phyloP scores from a whole-genome alignment of 2,329 filamentous ascomycete genomes.

The Bipolaris victoriae region DNA sequence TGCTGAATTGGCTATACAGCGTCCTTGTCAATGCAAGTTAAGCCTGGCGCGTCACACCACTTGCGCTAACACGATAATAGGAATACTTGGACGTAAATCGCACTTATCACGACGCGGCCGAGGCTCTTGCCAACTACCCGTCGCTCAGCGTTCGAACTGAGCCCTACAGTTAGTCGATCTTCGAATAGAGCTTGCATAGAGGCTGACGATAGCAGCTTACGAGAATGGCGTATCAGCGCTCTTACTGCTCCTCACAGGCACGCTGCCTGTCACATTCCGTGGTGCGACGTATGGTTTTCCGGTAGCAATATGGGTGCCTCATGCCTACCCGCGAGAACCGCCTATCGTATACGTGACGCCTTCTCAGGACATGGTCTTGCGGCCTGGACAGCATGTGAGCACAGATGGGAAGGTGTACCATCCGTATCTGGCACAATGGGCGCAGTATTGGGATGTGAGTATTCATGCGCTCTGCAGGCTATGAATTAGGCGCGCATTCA shows the following conservation, averaged over 20 bases:
- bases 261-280: slow-evolving; percentile 88
- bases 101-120: slow-evolving; percentile 89
- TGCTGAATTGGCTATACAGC: slow-evolving; percentile 94
- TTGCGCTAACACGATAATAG: slow-evolving; percentile 53
- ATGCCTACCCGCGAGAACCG: slow-evolving; percentile 83
- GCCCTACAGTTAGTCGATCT: slow-evolving; percentile 77
- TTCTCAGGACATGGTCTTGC: slow-evolving; percentile 83
- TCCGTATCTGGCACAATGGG: slow-evolving; percentile 91
- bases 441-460: slow-evolving; percentile 86
- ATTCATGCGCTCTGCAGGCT: slow-evolving; percentile 3
- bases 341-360: slow-evolving; percentile 90
- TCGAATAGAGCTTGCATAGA: slow-evolving; percentile 2
- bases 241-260: slow-evolving; percentile 84
- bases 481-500: background rate
- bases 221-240: slow-evolving; percentile 86
- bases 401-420: slow-evolving; percentile 94
- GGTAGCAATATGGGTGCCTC: slow-evolving; percentile 89
- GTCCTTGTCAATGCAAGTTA: slow-evolving; percentile 66
- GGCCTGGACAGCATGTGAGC: slow-evolving; percentile 93
- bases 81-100: slow-evolving; percentile 94
- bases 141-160: slow-evolving; percentile 86
- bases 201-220: slow-evolving; percentile 67
- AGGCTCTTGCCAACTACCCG: slow-evolving; percentile 78
- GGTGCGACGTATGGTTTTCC: slow-evolving; percentile 91
- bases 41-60: background rate